A percentile compares a stretch with the other conserved stretches of the same genome.
Conservation (phyloP, 2,329 filamentous ascomycete genomes). For the Aspergillus sp. region DNA sequence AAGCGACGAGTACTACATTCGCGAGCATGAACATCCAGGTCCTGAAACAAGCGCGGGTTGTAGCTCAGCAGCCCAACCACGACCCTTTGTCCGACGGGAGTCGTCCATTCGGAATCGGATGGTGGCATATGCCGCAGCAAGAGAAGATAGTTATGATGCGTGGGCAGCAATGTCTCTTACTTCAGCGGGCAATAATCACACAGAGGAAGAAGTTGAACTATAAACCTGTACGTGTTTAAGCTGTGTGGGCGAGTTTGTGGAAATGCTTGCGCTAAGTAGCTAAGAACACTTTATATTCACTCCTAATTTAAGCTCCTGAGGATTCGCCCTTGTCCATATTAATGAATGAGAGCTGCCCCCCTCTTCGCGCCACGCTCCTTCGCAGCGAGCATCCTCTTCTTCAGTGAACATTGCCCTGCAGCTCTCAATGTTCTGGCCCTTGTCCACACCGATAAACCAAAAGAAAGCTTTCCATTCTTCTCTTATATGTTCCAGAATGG, state of each 20-base stretch:
- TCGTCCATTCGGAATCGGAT: conserved; percentile 25
- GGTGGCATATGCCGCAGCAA: conserved; percentile 43
- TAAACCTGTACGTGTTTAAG: background rate
- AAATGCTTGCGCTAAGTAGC: too few relatives aligned
- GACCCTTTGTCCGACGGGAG: conserved; percentile 4
- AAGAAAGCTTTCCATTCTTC: too few relatives aligned
- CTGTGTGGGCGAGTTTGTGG: background rate
- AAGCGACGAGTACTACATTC: background rate
- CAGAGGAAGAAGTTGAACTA: conserved; percentile 43
- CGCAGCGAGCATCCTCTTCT: too few relatives aligned
- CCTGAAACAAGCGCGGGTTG: background rate
- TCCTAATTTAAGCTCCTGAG: background rate
- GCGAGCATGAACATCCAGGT: background rate
- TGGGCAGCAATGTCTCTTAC: conserved; percentile 45
- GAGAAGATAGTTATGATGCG: conserved; percentile 42
- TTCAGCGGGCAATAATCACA: conserved; percentile 45
- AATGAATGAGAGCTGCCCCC: too few relatives aligned
- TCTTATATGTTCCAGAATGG: too few relatives aligned
- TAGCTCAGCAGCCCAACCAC: background rate
- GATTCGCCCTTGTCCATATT: too few relatives aligned
- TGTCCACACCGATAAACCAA: too few relatives aligned
- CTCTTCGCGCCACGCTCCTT: too few relatives aligned
- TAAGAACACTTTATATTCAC: background rate
- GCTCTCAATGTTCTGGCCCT: too few relatives aligned
- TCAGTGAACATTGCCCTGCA: too few relatives aligned